Conservation (phyloP, 129 eudicot species). For the Calendula officinalis region DNA sequence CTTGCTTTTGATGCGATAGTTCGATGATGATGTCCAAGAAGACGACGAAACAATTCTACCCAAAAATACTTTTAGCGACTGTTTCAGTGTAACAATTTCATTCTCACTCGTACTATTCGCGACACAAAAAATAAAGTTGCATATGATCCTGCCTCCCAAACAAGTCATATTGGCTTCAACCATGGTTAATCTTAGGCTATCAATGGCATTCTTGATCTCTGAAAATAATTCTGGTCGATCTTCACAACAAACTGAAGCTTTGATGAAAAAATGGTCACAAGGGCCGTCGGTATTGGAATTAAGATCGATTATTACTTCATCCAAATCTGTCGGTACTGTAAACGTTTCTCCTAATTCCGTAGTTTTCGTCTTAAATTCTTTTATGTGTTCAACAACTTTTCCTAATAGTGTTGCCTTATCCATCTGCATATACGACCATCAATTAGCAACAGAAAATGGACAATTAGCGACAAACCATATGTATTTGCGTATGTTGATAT, state of each 20-base stretch:
- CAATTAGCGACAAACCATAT: not conserved
- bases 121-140: conserved; percentile 44
- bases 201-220: conserved; percentile 59
- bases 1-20: conserved; percentile 69
- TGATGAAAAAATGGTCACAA: conserved; percentile 30
- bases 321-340: conserved; percentile 51
- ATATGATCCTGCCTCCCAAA: conserved; percentile 71
- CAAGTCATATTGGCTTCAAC: conserved; percentile 57
- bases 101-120: conserved; percentile 9
- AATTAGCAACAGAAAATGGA: not conserved
- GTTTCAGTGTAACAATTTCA: conserved; percentile 39
- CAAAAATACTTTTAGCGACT: conserved; percentile 51
- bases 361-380: conserved; percentile 45
- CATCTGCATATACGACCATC: conserved; percentile 46
- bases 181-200: conserved; percentile 46
- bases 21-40: conserved; percentile 41
- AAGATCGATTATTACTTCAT: conserved; percentile 50
- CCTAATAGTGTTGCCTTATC: conserved; percentile 84
- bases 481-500: not conserved
- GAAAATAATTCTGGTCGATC: conserved; percentile 64
- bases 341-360: conserved; percentile 46
- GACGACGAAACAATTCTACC: conserved; percentile 51
- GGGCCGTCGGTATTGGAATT: conserved; percentile 7
- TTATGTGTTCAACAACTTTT: conserved; percentile 61
- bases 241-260: conserved; percentile 68